Percentiles rank a stretch among this genome's conserved stretches.
Evolutionary conservation across 2,329 filamentous ascomycete species (phyloP).

Genomic region (Paracamarosporium sp.): DNA sequence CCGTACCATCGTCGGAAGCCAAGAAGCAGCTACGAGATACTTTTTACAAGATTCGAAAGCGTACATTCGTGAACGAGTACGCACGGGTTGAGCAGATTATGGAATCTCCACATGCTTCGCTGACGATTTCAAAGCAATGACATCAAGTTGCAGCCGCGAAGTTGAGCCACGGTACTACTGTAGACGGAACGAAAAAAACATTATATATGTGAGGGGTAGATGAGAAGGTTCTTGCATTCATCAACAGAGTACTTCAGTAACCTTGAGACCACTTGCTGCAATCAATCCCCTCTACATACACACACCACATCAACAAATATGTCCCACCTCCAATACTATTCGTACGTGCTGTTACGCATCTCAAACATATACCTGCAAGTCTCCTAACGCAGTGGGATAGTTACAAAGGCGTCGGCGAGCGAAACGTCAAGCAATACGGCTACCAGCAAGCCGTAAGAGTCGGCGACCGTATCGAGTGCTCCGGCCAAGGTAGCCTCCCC

Average conservation of each 20-base stretch:
- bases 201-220: not conserved
- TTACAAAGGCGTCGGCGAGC: not conserved
- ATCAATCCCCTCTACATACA: not conserved
- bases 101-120: not conserved
- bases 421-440: conserved; percentile 36
- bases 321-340: not conserved
- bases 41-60: not conserved
- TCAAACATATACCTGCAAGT: too few relatives aligned
- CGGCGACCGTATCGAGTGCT: conserved; percentile 41
- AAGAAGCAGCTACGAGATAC: not conserved
- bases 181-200: not conserved
- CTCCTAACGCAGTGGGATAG: not conserved
- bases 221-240: not conserved
- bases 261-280: not conserved
- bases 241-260: not conserved
- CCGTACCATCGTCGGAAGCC: not conserved
- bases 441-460: conserved; percentile 47
- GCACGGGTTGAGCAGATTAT: not conserved
- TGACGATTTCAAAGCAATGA: not conserved
- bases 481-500: conserved; percentile 42
- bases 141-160: not conserved
- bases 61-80: not conserved
- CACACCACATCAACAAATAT: not conserved
- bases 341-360: not conserved
- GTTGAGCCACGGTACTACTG: not conserved